Base-by-base conservation (phyloP, 2,329 filamentous ascomycete species). In the Boeremia lycopersici region DNA sequence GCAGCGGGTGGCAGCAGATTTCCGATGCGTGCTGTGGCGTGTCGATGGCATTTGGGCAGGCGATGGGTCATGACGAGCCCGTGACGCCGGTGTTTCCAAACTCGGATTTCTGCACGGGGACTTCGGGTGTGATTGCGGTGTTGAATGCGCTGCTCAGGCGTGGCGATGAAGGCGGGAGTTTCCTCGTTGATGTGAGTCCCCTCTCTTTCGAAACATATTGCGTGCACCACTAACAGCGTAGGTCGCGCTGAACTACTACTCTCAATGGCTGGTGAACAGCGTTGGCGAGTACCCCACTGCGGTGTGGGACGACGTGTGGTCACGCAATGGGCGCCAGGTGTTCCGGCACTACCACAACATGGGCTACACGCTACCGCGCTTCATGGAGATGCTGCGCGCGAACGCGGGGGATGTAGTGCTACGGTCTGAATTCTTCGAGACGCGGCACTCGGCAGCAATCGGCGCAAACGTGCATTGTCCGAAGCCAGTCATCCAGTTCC, bases 1-100 rank as follows among this genome's bases (percentile, higher is more conserved):
- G 81, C 4, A 78, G 72, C 33, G 81, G 81, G 1, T 84, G 81
- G 81, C 82, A 84, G 67, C 80, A 82, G 62, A 82, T 84, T 49
- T 77, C 74, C 28, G 80, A 84, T 62, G 77, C 78, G 3, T 68
- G 64, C 48, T 65, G 62, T 48, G 81, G 81, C 26, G 76, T 82
- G 0, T 81, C 79, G 0, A 70, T 75, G 49, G 76, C 72, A 26
- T 82, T 78, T 58, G 81, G 79, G 0, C 64, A 74, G 30, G 79
- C 79, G 0, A 82, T 79, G 76, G 77, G 78, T 0, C 67, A 75
- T 30, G 71, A 78, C 35, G 78, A 79, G 53, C 65, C 77, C 0
- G 77, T 80, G 0, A 80, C 78, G 2, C 77, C 78, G 0, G 63
- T 78, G 3, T 77, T 79, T 40, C 77, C 77, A 0, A 80, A 79